phyloP scores from a whole-genome alignment of 768 basidiomycete species.

The Suillus spraguei region DNA sequence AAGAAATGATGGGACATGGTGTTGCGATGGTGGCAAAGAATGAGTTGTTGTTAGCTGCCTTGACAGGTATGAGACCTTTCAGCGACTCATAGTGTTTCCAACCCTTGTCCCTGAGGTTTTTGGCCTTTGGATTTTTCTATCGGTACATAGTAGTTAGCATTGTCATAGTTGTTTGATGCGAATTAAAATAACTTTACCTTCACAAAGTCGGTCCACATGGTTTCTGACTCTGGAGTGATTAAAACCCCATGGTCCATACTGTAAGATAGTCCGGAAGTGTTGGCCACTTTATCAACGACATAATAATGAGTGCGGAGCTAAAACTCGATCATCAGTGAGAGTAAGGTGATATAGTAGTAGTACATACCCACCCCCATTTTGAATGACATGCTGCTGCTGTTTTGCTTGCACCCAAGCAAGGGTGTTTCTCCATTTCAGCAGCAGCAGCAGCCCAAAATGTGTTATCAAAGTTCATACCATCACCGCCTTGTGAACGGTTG shows the following conservation, averaged over 20 bases:
- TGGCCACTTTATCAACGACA: neutral
- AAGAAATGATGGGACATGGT: no score
- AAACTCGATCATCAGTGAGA: neutral
- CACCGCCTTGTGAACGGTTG: neutral
- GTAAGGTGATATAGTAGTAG: slow-evolving; percentile 1
- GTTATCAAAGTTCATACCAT: neutral
- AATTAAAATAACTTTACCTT: neutral
- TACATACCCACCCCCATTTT: neutral
- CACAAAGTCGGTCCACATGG: neutral
- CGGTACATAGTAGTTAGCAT: slow-evolving; percentile 1
- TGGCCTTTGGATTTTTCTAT: neutral
- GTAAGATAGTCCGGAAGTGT: neutral
- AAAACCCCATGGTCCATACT: neutral
- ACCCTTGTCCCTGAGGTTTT: neutral
- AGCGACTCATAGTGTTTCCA: neutral
- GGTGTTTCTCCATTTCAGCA: neutral
- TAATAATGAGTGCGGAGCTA: neutral
- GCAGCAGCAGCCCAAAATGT: neutral
- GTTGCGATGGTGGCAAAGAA: no score
- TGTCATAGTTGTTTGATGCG: neutral
- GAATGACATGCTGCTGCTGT: neutral
- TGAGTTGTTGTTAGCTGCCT: no score
- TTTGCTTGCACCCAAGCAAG: neutral
- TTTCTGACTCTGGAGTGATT: neutral
- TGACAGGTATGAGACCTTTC: neutral